Conservation (phyloP, 768 basidiomycete genomes). For the Psilocybe tampanensis region DNA sequence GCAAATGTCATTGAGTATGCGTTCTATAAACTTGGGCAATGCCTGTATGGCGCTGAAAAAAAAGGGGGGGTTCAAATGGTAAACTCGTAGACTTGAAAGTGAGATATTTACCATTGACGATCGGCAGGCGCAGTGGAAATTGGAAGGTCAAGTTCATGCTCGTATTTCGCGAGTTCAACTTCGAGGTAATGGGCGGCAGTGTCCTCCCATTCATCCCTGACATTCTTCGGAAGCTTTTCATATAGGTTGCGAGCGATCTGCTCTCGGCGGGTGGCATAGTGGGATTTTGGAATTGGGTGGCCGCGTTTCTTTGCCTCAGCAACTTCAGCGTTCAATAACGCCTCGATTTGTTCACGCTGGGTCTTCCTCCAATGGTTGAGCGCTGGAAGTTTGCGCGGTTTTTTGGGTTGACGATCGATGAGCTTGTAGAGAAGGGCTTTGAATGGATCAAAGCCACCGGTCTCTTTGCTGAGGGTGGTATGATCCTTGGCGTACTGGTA, state of each 20-base stretch:
- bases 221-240: too few species aligned
- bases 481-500: conserved; percentile 16
- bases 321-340: too few species aligned
- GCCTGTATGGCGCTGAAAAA: conserved; percentile 3
- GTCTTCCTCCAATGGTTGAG: conserved; percentile 10
- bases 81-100: neutral
- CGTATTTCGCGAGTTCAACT: too few species aligned
- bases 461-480: neutral
- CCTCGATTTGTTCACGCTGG: too few species aligned
- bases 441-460: neutral
- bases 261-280: too few species aligned
- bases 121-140: too few species aligned
- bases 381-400: neutral
- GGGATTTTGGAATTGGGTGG: neutral
- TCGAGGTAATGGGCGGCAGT: too few species aligned
- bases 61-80: too few species aligned
- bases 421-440: neutral
- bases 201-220: too few species aligned
- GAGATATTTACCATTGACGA: neutral
- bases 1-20: conserved; percentile 8
- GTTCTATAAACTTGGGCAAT: conserved; percentile 2
- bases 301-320: neutral
- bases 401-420: neutral
- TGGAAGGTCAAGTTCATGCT: too few species aligned
- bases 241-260: too few species aligned